Percentiles rank a stretch among this genome's conserved stretches.
These are phyloP conservation scores for Iris macrosiphon DNA, from an alignment of 106 monocot genomes.

Conservation along the genomic window DNA sequence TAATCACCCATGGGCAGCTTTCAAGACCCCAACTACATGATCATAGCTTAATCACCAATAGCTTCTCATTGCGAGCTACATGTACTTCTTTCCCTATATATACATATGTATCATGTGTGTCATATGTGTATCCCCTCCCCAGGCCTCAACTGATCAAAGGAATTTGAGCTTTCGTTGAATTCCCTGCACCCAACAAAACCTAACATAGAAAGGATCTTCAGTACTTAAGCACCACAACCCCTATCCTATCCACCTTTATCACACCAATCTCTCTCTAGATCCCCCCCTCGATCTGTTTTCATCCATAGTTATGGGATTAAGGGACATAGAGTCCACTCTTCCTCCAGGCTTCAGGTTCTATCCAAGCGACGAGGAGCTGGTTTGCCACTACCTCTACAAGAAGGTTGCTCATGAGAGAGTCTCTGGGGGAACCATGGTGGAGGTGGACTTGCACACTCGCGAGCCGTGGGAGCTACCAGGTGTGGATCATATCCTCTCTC, in stretches of 20 bases:
- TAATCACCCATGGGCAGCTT: not conserved
- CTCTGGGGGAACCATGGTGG: constrained; percentile 45
- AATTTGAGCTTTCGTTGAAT: not conserved
- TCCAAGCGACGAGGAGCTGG: constrained; percentile 31
- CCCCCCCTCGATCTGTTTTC: not conserved
- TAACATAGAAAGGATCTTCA: not conserved
- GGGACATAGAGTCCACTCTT: constrained; percentile 18
- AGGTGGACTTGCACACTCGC: constrained; percentile 59
- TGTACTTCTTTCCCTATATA: constrained; percentile 8
- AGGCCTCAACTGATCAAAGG: not conserved
- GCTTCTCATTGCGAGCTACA: no score
- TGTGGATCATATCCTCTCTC: constrained; percentile 2
- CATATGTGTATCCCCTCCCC: no score
- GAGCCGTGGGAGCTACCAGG: constrained; percentile 87
- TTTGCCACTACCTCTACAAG: constrained; percentile 25
- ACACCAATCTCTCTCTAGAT: not conserved
- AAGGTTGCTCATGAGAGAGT: constrained; percentile 29
- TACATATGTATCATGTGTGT: not conserved
- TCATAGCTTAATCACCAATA: not conserved
- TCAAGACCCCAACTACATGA: constrained; percentile 8
- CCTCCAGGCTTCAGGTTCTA: constrained; percentile 35
- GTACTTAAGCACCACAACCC: no score
- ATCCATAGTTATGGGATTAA: not conserved
- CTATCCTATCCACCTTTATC: not conserved
- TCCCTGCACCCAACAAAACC: not conserved